Percentiles rank a stretch among this genome's conserved stretches.
phyloP scores from a whole-genome alignment of 768 basidiomycete species.

The Rhodotorula diobovata region DNA sequence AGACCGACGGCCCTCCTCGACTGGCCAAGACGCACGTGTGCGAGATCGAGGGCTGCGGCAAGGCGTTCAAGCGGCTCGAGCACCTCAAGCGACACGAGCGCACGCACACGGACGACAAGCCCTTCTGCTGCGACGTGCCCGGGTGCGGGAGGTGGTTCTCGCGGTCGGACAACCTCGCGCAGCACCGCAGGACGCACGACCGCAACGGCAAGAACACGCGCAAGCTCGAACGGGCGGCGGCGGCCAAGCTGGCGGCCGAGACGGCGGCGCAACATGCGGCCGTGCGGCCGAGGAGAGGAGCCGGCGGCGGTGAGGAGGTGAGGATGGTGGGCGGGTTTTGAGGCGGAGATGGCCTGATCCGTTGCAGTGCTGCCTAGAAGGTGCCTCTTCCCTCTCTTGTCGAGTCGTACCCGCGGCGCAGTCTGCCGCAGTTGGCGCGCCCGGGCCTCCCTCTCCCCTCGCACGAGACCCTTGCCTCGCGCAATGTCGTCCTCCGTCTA shows the following conservation, averaged over 20 bases:
- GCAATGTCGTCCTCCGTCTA: no score
- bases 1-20: background rate
- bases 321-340: no score
- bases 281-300: background rate
- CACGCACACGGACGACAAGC: conserved; percentile 40
- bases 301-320: no score
- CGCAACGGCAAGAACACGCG: conserved; percentile 44
- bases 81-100: conserved; percentile 39
- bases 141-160: conserved; percentile 35
- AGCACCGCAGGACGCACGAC: conserved; percentile 78
- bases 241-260: background rate
- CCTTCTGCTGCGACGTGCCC: conserved; percentile 32
- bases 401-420: no score
- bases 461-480: no score
- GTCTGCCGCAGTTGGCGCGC: no score
- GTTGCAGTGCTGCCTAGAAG: no score
- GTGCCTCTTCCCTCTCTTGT: no score
- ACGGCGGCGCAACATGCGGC: background rate
- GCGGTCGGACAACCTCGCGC: conserved; percentile 68
- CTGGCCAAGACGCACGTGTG: conserved; percentile 24
- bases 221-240: conserved; percentile 8
- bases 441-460: no score
- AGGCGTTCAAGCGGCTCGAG: conserved; percentile 37
- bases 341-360: no score
- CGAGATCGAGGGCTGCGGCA: conserved; percentile 21